Conservation (phyloP, 1,139 yeast species). For the Candida sp. region DNA sequence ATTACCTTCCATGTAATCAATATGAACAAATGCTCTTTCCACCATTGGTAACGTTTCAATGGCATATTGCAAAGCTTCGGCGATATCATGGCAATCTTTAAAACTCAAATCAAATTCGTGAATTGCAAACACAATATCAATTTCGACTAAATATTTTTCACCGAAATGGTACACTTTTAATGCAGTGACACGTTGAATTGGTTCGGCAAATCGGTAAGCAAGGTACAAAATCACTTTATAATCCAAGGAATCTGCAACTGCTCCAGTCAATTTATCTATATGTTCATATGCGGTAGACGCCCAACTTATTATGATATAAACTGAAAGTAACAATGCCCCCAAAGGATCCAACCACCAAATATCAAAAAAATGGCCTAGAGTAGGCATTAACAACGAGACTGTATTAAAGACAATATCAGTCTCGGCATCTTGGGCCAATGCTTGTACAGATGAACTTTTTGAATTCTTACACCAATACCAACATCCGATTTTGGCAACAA, state of each 20-base stretch:
- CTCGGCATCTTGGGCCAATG: constrained; percentile 78
- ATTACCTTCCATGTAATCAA: constrained; percentile 63
- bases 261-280: constrained; percentile 72
- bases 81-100: constrained; percentile 75
- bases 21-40: constrained; percentile 79
- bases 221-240: constrained; percentile 65
- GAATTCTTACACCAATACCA: constrained; percentile 66
- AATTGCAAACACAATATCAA: constrained; percentile 62
- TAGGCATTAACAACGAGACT: constrained; percentile 69
- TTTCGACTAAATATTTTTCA: constrained; percentile 72
- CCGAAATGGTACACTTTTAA: constrained; percentile 78
- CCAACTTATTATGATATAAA: constrained; percentile 68
- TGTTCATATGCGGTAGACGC: constrained; percentile 62
- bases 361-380: constrained; percentile 48
- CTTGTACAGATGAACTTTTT: constrained; percentile 67
- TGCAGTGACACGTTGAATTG: constrained; percentile 62
- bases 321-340: constrained; percentile 64
- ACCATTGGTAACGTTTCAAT: constrained; percentile 74
- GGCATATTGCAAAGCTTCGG: constrained; percentile 79
- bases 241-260: constrained; percentile 61
- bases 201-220: constrained; percentile 67
- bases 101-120: constrained; percentile 42
- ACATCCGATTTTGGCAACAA: constrained; percentile 56
- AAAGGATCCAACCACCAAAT: constrained; percentile 71
- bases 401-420: constrained; percentile 72